phyloP scores from a whole-genome alignment of 306 rosid genomes.

The Sindora glabra region DNA sequence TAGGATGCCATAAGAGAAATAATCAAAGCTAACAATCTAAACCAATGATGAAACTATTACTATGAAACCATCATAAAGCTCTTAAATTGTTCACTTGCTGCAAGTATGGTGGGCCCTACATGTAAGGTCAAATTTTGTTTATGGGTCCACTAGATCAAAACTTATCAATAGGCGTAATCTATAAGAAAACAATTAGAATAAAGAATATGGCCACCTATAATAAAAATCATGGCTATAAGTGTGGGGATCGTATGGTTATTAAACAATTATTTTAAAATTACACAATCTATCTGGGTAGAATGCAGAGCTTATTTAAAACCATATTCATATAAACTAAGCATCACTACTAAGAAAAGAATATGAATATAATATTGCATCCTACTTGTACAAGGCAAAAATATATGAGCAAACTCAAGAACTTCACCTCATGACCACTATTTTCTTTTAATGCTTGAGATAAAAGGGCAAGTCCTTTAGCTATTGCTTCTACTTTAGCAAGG shows the following conservation, averaged over 20 bases:
- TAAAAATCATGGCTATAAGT: too few species aligned
- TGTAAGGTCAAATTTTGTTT: conserved; percentile 79
- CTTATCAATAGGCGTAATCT: conserved; percentile 69
- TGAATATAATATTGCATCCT: too few species aligned
- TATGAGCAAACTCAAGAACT: conserved; percentile 14
- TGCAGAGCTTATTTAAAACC: too few species aligned
- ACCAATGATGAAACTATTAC: background rate
- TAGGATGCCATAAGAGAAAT: conserved; percentile 6
- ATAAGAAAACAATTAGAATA: too few species aligned
- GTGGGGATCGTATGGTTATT: too few species aligned
- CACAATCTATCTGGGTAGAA: too few species aligned
- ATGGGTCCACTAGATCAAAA: conserved; percentile 75
- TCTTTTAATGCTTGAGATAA: conserved; percentile 69
- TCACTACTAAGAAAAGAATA: too few species aligned
- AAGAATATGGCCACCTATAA: too few species aligned
- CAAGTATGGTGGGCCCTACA: conserved; percentile 75
- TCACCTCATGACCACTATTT: conserved; percentile 84
- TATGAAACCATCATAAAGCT: conserved; percentile 13
- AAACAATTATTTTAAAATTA: too few species aligned
- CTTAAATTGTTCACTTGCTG: conserved; percentile 44
- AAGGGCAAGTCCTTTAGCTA: conserved; percentile 67
- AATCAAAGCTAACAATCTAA: conserved; percentile 1
- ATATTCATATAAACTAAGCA: too few species aligned
- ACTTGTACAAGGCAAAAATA: background rate
- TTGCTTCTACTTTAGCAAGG: conserved; percentile 83